Conservation (phyloP, 2,329 filamentous ascomycete genomes). For the Colletotrichum sojae region DNA sequence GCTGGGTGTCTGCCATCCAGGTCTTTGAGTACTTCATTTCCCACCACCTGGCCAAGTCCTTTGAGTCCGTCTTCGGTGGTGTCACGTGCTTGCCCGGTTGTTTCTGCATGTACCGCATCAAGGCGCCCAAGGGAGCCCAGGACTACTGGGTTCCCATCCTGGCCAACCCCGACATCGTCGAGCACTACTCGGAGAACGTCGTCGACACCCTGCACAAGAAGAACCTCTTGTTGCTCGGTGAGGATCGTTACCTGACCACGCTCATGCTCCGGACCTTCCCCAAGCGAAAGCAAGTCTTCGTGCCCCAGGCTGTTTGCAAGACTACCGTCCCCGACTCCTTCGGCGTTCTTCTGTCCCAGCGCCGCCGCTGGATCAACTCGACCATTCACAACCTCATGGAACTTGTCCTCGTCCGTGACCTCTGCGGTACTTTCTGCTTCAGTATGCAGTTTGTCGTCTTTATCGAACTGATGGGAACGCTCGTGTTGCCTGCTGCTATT, state of each 20-base stretch:
- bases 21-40: slow-evolving; percentile 99
- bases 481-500: slow-evolving; percentile 96
- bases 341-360: slow-evolving; percentile 91
- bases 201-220: slow-evolving; percentile 99
- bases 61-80: slow-evolving; percentile 98
- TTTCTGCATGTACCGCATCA: slow-evolving; percentile 99
- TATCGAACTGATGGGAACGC: slow-evolving; percentile 92
- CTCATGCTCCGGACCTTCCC: slow-evolving; percentile 99
- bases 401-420: slow-evolving; percentile 91
- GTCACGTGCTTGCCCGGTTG: slow-evolving; percentile 98
- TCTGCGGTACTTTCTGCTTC: slow-evolving; percentile 99
- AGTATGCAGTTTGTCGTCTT: slow-evolving; percentile 99
- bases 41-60: slow-evolving; percentile 95
- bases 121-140: slow-evolving; percentile 96
- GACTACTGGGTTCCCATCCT: slow-evolving; percentile 99
- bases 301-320: slow-evolving; percentile 98
- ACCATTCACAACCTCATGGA: slow-evolving; percentile 99
- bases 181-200: slow-evolving; percentile 99
- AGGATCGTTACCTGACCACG: slow-evolving; percentile 95
- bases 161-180: slow-evolving; percentile 97
- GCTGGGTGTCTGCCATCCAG: slow-evolving; percentile 97
- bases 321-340: slow-evolving; percentile 96
- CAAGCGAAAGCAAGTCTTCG: slow-evolving; percentile 98
- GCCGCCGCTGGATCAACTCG: slow-evolving; percentile 99
- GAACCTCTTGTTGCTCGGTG: slow-evolving; percentile 90